Evolutionary conservation across 2,329 filamentous ascomycete genomes (phyloP).

Genomic region (Xylaria multiplex): DNA sequence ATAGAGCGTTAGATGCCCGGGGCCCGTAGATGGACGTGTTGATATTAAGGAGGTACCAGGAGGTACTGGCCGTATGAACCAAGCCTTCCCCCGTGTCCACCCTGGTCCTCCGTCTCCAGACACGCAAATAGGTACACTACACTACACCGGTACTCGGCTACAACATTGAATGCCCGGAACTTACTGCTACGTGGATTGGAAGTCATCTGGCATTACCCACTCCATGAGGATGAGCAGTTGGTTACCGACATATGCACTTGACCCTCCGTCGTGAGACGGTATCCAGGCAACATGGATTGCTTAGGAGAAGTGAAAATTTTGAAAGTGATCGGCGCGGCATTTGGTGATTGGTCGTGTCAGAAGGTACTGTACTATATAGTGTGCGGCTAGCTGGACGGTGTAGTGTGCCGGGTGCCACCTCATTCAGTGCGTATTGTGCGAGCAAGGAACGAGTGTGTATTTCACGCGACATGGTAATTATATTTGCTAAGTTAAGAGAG

Average conservation of each 20-base stretch:
- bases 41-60: conserved; percentile 27
- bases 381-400: conserved; percentile 27
- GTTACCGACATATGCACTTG: conserved; percentile 30
- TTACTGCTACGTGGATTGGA: conserved; percentile 16
- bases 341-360: conserved; percentile 38
- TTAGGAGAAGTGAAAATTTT: conserved; percentile 17
- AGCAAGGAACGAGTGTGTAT: neutral
- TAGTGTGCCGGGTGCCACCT: conserved; percentile 38
- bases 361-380: conserved; percentile 19
- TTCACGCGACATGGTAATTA: neutral
- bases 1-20: neutral
- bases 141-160: conserved; percentile 3
- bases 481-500: conserved; percentile 20
- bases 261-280: conserved; percentile 30
- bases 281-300: conserved; percentile 28
- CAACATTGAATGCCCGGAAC: conserved; percentile 7
- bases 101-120: conserved; percentile 11
- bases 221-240: conserved; percentile 18
- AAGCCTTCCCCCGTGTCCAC: conserved; percentile 15
- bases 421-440: conserved; percentile 22
- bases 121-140: neutral
- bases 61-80: conserved; percentile 25
- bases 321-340: conserved; percentile 41
- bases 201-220: conserved; percentile 28
- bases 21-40: conserved; percentile 2